Evolutionary conservation across 1,139 yeast genomes (phyloP), one percentile per base, ranked within the genome.

Genomic region (Wickerhamomyces sp.): DNA sequence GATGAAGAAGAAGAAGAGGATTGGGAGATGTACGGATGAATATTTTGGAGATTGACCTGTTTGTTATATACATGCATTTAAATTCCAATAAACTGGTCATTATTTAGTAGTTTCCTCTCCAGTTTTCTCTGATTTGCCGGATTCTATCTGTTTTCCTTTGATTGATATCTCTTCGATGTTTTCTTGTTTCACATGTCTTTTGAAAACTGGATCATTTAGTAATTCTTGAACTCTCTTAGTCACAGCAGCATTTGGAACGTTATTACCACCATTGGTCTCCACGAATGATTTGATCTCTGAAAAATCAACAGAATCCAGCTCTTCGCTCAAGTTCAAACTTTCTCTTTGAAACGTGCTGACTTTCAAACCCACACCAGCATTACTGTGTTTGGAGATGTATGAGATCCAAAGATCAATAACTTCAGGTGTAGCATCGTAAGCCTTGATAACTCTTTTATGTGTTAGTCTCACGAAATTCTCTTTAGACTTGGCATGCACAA

Each of bases 391-490:
- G 51, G 82, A 75, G 35, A 91, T 66, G 46, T 83, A 84, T 21
- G 94, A 77, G 39, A 89, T 69, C 78, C 91, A 81, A 37, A 84
- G 64, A 57, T 91, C 95, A 31, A 91, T 69, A 4, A 84, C 80
- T 52, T 87, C 96, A 1, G 91, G 81, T 45, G 84, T 80, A 17
- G 96, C 77, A 60, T 91, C 97, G 68, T 75, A 88, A 15, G 88
- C 85, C 44, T 70, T 70, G 45, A 91, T 66, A 45, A 75, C 62
- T 42, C 94, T 75, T 52, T 82, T 77, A 58, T 76, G 86, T 1
- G 97, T 91, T 36, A 76, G 72, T 64, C 97, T 78, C 64, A 86
- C 86, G 64, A 86, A 91, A 66, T 91, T 91, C 64, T 91, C 96
- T 64, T 91, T 91, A 9, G 94, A 74, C 58, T 89, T 89, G 36